Evolutionary conservation across 805 yeast species (phyloP).

Genomic region (Monosporozyma servazzii): DNA sequence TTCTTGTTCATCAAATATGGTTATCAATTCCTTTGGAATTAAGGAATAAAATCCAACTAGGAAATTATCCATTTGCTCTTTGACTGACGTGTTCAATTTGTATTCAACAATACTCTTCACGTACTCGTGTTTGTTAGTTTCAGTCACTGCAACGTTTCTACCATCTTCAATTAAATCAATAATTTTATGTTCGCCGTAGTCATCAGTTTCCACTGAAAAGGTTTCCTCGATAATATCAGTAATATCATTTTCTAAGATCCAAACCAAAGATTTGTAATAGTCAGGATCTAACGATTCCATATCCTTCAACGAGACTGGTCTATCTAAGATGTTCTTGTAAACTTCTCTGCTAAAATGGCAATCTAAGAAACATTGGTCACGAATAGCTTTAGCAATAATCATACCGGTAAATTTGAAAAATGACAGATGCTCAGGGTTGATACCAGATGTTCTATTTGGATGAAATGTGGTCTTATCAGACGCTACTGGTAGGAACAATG

Average conservation of each 20-base stretch:
- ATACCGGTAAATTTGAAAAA: constrained; percentile 93
- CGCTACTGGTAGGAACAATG: constrained; percentile 82
- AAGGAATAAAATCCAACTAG: constrained; percentile 83
- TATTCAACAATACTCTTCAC: constrained; percentile 81
- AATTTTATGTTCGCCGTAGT: constrained; percentile 79
- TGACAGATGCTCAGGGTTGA: constrained; percentile 85
- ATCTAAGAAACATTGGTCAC: constrained; percentile 76
- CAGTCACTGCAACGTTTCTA: constrained; percentile 74
- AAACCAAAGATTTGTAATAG: constrained; percentile 80
- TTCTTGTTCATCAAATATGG: constrained; percentile 92
- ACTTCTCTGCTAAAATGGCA: constrained; percentile 94
- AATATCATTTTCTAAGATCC: constrained; percentile 96
- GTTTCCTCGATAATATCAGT: constrained; percentile 93
- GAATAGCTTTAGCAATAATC: constrained; percentile 88
- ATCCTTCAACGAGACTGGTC: constrained; percentile 76
- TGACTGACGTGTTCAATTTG: constrained; percentile 70
- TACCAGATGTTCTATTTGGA: constrained; percentile 86
- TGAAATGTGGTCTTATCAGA: constrained; percentile 91
- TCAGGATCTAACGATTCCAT: constrained; percentile 91
- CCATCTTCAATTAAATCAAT: constrained; percentile 83
- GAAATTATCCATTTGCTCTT: constrained; percentile 80
- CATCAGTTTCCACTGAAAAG: constrained; percentile 87
- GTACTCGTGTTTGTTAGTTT: constrained; percentile 82
- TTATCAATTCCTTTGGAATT: constrained; percentile 70
- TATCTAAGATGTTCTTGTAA: constrained; percentile 75